Evolutionary conservation across 2,329 filamentous ascomycete genomes (phyloP).

Genomic region (Alternaria panax): DNA sequence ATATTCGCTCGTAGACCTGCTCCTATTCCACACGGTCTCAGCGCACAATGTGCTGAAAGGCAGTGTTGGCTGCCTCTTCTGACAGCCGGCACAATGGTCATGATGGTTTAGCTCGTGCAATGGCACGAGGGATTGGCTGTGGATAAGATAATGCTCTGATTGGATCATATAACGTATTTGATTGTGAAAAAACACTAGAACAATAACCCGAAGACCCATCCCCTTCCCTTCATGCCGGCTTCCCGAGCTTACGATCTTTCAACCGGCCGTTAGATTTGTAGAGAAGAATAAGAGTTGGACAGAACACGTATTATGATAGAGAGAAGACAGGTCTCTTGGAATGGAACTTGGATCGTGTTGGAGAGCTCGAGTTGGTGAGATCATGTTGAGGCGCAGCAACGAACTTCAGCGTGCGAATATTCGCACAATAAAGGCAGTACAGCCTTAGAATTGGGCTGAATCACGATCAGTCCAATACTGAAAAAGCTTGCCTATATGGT

Average conservation of each 20-base stretch:
- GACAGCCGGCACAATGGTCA: neutral
- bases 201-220: neutral
- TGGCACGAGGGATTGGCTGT: neutral
- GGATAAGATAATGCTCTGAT: neutral
- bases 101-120: neutral
- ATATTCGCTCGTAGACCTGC: neutral
- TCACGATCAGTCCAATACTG: conserved; percentile 12
- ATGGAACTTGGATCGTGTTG: neutral
- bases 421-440: neutral
- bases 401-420: neutral
- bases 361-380: neutral
- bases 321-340: neutral
- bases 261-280: neutral
- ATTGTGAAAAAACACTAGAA: neutral
- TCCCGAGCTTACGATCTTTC: neutral
- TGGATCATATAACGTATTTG: neutral
- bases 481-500: conserved; percentile 30
- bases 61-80: neutral
- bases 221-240: neutral
- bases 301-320: neutral
- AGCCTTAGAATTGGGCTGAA: neutral
- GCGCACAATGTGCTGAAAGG: neutral
- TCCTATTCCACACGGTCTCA: neutral
- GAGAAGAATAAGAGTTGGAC: neutral
- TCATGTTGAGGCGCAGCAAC: neutral